Base-by-base conservation (phyloP, 2,329 filamentous ascomycete genomes). In the Cordyceps sp. region DNA sequence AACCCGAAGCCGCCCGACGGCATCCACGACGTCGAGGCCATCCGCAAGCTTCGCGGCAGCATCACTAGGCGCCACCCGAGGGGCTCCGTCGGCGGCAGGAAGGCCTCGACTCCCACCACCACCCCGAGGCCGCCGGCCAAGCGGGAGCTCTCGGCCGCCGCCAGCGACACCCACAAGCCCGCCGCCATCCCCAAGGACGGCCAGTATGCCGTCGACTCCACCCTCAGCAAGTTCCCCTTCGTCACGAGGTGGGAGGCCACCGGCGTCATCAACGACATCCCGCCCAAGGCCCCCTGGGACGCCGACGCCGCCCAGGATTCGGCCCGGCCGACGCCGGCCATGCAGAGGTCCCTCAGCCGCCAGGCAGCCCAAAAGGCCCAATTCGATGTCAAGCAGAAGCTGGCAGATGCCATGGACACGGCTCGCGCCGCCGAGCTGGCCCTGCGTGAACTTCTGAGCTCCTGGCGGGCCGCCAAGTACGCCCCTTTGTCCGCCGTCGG, bases 1-100 rank as follows among this genome's bases (percentile, higher is more conserved):
- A 94, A 94, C 52, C 84, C 88, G 2, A 90, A 86, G 54, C 68
- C 77, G 2, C 61, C 79, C 6, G 88, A 96, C 56, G 86, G 86
- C 31, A 59, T 93, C 29, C 88, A 96, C 55, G 68, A 93, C 58
- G 82, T 94, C 36, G 82, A 88, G 7, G 82, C 83, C 53, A 96
- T 96, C 46, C 70, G 72, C 42, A 82, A 79, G 54, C 61, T 93
- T 46, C 73, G 88, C 33, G 82, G 83, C 28, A 70, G 73, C 38
- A 93, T 96, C 53, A 96, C 88, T 18, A 68, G 88, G 40, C 69
- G 88, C 37, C 84, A 93, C 50, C 76, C 83, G 3, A 71, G 82
- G 45, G 72, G 68, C 35, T 74, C 75, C 2, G 57, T 69, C 12
- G 58, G 64, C 16, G 69, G 66, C 36, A 67, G 71, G 36, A 46